Conservation (phyloP, 139 green algal genomes). For the Tetradesmus lagerheimii region DNA sequence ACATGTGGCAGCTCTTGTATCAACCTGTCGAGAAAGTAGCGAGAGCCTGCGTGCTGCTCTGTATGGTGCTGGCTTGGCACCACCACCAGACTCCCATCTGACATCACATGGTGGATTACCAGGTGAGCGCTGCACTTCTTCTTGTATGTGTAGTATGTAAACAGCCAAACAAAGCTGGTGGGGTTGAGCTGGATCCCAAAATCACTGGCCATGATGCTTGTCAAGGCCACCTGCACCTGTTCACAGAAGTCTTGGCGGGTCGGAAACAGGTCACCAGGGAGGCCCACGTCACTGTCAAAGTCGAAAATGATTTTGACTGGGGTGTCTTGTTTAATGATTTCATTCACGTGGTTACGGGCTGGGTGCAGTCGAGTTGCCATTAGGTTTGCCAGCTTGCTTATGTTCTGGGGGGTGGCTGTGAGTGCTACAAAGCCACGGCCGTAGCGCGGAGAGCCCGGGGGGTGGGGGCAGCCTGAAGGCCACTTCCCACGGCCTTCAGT, state of each 20-base stretch:
- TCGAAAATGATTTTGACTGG: background rate
- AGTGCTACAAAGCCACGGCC: background rate
- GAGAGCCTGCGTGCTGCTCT: background rate
- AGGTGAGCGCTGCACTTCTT: background rate
- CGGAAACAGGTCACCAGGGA: background rate
- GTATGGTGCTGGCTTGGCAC: background rate
- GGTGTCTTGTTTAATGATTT: background rate
- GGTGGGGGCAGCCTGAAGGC: too few species aligned
- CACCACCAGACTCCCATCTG: background rate
- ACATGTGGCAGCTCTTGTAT: background rate
- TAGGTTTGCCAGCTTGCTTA: too few species aligned
- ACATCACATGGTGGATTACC: background rate
- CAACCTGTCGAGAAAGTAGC: background rate
- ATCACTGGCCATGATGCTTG: background rate
- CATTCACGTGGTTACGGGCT: constrained; percentile 4
- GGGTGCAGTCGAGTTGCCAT: too few species aligned
- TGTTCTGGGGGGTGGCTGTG: background rate
- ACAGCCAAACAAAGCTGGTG: constrained; percentile 2
- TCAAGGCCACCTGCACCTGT: background rate
- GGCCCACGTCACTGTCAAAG: background rate
- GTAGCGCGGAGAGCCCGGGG: too few species aligned
- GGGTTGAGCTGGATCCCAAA: background rate
- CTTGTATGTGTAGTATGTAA: background rate
- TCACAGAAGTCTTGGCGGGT: background rate
- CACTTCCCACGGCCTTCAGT: background rate